A percentile compares a stretch with the other conserved stretches of the same genome.
Evolutionary conservation across 768 basidiomycete species (phyloP).

Genomic region (Hygrophoropsis aurantiaca): DNA sequence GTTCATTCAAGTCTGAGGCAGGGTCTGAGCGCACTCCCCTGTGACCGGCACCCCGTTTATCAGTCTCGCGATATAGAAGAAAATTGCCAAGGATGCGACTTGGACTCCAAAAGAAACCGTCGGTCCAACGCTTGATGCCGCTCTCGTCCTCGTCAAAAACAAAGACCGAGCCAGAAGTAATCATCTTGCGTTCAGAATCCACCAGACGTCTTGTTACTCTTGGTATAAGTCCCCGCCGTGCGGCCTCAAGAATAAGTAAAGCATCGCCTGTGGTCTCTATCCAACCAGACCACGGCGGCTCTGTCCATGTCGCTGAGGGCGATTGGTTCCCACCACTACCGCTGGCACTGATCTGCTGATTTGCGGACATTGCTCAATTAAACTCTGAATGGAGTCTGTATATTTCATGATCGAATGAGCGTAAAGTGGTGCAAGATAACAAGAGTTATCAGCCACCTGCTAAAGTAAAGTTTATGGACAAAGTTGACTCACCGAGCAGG

Average conservation of each 20-base stretch:
- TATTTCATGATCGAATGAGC: conserved; percentile 16
- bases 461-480: conserved; percentile 66
- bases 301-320: conserved; percentile 61
- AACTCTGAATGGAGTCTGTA: conserved; percentile 13
- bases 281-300: conserved; percentile 92
- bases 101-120: conserved; percentile 96
- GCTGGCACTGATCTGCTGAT: conserved; percentile 27
- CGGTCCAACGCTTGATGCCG: conserved; percentile 97
- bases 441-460: conserved; percentile 38
- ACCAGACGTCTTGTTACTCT: conserved; percentile 89
- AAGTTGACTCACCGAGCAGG: conserved; percentile 73
- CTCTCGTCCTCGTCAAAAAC: conserved; percentile 98
- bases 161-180: conserved; percentile 90
- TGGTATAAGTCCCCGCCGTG: conserved; percentile 85
- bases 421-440: conserved; percentile 24
- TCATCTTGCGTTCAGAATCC: conserved; percentile 90
- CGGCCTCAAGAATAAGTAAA: conserved; percentile 94
- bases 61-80: conserved; percentile 91
- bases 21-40: conserved; percentile 47
- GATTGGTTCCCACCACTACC: conserved; percentile 29
- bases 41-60: conserved; percentile 73
- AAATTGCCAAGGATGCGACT: conserved; percentile 93
- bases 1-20: conserved; percentile 38
- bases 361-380: conserved; percentile 28
- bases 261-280: conserved; percentile 96